phyloP scores from a whole-genome alignment of 139 green algal species.

The Chlorella sp. region DNA sequence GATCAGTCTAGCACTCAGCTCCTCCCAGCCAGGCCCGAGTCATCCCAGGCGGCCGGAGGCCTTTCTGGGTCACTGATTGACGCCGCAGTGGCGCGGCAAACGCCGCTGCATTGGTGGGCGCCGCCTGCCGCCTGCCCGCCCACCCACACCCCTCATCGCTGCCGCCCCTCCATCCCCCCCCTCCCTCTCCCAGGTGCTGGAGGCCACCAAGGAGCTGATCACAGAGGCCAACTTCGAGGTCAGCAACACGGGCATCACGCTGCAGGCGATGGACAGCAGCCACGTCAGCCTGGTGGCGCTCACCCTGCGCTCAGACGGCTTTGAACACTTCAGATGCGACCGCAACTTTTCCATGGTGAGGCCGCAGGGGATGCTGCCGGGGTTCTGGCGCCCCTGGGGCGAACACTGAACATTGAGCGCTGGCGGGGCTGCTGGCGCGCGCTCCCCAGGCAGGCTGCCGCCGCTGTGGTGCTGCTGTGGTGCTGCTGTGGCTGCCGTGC shows the following conservation, averaged over 20 bases:
- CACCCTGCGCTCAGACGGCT: slow-evolving; percentile 86
- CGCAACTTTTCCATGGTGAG: slow-evolving; percentile 80
- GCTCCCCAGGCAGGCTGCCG: too few species aligned
- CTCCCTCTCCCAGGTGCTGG: slow-evolving; percentile 76
- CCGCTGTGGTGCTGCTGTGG: too few species aligned
- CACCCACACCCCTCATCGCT: neutral
- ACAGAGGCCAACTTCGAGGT: slow-evolving; percentile 97
- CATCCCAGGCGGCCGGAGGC: neutral
- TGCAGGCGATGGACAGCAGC: slow-evolving; percentile 94
- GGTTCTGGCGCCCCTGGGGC: too few species aligned
- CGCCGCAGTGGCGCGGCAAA: too few species aligned
- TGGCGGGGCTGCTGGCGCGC: too few species aligned
- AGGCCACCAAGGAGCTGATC: slow-evolving; percentile 95
- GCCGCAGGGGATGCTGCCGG: too few species aligned
- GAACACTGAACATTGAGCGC: too few species aligned
- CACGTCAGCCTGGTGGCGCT: slow-evolving; percentile 94
- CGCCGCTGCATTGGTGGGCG: neutral
- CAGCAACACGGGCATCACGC: slow-evolving; percentile 73
- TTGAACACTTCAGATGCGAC: slow-evolving; percentile 97
- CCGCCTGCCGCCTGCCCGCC: neutral
- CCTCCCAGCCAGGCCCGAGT: too few species aligned
- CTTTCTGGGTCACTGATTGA: neutral
- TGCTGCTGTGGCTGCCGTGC: too few species aligned
- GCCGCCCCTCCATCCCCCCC: neutral
- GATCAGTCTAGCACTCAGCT: neutral